A percentile compares a stretch with the other conserved stretches of the same genome.
Conservation (phyloP, 352 stramenopile species). For the Globisporangium barbulae region DNA sequence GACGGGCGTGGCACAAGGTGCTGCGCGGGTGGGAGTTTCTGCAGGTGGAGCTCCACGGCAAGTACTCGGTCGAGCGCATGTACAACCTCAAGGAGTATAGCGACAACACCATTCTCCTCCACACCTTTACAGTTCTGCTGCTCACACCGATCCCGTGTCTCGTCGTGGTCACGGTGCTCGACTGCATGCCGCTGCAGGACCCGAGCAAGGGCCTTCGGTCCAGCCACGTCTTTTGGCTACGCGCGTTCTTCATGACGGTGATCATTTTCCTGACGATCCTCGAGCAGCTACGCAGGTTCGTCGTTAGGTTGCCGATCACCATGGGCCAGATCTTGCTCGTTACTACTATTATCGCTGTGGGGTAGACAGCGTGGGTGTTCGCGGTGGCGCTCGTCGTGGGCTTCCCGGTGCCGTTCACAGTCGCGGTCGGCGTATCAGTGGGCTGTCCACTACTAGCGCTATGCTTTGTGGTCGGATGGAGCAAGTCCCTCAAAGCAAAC, state of each 20-base stretch:
- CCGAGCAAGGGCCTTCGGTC: background rate
- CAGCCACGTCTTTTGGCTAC: slow-evolving; percentile 3
- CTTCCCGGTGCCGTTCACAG: background rate
- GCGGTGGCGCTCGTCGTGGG: too few species aligned
- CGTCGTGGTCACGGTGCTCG: background rate
- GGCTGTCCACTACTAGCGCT: too few species aligned
- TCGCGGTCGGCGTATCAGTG: too few species aligned
- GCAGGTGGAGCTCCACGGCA: slow-evolving; percentile 6
- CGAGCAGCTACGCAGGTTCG: too few species aligned
- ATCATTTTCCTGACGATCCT: too few species aligned
- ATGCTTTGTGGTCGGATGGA: too few species aligned
- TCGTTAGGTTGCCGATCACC: too few species aligned
- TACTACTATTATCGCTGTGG: too few species aligned
- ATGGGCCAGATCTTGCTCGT: too few species aligned
- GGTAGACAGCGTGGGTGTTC: too few species aligned
- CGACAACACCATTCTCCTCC: background rate
- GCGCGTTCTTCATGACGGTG: background rate
- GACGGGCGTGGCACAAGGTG: background rate
- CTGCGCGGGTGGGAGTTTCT: slow-evolving; percentile 1
- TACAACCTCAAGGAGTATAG: background rate
- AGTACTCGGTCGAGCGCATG: slow-evolving; percentile 10
- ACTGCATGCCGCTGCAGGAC: slow-evolving; percentile 7
- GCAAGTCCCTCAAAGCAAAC: too few species aligned
- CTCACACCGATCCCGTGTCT: slow-evolving; percentile 4
- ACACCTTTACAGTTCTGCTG: background rate